A percentile compares a stretch with the other conserved stretches of the same genome.
Evolutionary conservation across 1,139 yeast genomes (phyloP).

Genomic region (Taphrina populina): DNA sequence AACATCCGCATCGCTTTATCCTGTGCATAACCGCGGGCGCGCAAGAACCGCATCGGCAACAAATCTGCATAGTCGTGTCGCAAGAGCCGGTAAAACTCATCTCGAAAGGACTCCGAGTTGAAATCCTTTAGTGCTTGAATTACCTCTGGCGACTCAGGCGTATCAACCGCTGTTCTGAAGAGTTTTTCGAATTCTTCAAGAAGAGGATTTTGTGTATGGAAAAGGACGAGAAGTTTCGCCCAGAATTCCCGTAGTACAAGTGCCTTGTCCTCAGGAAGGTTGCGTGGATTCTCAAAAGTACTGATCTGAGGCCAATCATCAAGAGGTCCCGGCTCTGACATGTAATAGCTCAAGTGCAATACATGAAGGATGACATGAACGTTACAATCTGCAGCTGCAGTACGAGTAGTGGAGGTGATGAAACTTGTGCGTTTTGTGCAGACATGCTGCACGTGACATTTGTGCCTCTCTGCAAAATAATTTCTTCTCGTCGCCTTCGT

Average conservation of each 20-base stretch:
- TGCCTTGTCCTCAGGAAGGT: neutral
- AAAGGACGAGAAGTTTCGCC: conserved; percentile 5
- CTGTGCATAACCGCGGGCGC: conserved; percentile 22
- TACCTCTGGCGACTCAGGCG: conserved; percentile 11
- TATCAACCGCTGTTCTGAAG: neutral
- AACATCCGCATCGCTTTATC: conserved; percentile 26
- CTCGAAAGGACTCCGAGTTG: conserved; percentile 8
- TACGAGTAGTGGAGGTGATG: too few relatives aligned
- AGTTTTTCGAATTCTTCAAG: neutral
- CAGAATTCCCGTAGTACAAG: conserved; percentile 9
- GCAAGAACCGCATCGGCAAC: conserved; percentile 28
- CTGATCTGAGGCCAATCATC: conserved; percentile 5
- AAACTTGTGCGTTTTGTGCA: too few relatives aligned
- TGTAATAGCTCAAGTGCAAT: too few relatives aligned
- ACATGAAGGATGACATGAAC: too few relatives aligned
- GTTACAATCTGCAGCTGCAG: too few relatives aligned
- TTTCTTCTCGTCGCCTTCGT: too few relatives aligned
- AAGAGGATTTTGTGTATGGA: neutral
- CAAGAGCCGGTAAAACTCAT: conserved; percentile 18
- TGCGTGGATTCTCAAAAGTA: conserved; percentile 10
- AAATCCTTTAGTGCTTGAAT: conserved; percentile 4
- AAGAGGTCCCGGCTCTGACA: too few relatives aligned
- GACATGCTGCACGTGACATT: too few relatives aligned
- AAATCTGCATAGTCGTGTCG: conserved; percentile 30
- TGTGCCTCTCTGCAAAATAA: too few relatives aligned